Percentiles rank a stretch among this genome's conserved stretches.
Evolutionary conservation across 2,329 filamentous ascomycete species (phyloP).

Genomic region (Diaporthe velutina): DNA sequence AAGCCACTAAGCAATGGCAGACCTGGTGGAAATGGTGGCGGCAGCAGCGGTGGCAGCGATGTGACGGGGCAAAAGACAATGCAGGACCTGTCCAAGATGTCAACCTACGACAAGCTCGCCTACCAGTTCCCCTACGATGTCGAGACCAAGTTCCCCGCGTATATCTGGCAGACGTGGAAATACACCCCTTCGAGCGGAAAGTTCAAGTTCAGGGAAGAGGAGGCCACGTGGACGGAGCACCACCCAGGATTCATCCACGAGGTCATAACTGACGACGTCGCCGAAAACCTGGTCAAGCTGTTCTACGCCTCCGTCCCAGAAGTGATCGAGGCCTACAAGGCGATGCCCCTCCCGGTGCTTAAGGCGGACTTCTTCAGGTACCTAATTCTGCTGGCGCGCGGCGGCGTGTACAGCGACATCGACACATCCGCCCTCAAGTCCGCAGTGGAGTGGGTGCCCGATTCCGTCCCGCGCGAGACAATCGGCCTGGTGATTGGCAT

Average conservation of each 20-base stretch:
- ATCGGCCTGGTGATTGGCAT: slow-evolving; percentile 94
- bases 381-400: slow-evolving; percentile 73
- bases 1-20: slow-evolving; percentile 40
- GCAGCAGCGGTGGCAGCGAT: not conserved
- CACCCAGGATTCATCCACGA: slow-evolving; percentile 96
- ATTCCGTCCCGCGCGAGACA: slow-evolving; percentile 78
- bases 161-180: slow-evolving; percentile 99
- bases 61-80: slow-evolving; percentile 68
- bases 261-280: slow-evolving; percentile 93
- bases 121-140: slow-evolving; percentile 97
- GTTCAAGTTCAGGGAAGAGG: slow-evolving; percentile 85
- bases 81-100: slow-evolving; percentile 78
- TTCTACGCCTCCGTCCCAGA: slow-evolving; percentile 88
- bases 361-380: slow-evolving; percentile 87
- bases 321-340: slow-evolving; percentile 80
- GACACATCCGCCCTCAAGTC: slow-evolving; percentile 89
- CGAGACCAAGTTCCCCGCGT: slow-evolving; percentile 90
- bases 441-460: slow-evolving; percentile 88
- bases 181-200: slow-evolving; percentile 81
- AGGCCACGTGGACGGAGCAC: slow-evolving; percentile 88
- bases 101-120: slow-evolving; percentile 83
- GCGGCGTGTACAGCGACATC: slow-evolving; percentile 86
- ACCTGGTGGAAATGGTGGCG: slow-evolving; percentile 15
- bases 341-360: slow-evolving; percentile 79
- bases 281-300: slow-evolving; percentile 83